Percentiles rank a stretch among this genome's conserved stretches.
Conservation (phyloP, 2,329 filamentous ascomycete genomes). For the Aspergillus texensis region DNA sequence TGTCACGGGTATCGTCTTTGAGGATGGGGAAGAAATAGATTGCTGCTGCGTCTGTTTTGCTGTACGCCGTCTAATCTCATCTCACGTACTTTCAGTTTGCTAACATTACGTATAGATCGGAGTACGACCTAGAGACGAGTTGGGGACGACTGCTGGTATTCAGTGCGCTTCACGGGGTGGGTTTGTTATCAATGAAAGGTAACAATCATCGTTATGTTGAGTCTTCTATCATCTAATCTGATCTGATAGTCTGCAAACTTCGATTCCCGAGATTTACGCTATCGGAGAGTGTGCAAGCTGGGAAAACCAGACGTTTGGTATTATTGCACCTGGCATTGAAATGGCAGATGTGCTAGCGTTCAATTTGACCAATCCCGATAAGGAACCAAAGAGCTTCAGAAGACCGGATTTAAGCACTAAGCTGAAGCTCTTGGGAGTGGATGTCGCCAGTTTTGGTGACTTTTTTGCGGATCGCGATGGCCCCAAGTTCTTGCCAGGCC, state of each 20-base stretch:
- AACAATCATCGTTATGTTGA: neutral
- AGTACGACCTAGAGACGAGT: constrained; percentile 76
- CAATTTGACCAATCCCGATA: constrained; percentile 80
- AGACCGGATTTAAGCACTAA: constrained; percentile 88
- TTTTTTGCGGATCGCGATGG: constrained; percentile 90
- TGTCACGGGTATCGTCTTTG: constrained; percentile 75
- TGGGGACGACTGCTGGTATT: constrained; percentile 71
- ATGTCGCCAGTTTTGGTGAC: constrained; percentile 91
- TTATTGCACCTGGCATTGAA: constrained; percentile 87
- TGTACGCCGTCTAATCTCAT: constrained; percentile 35
- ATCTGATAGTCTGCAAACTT: constrained; percentile 64
- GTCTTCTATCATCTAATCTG: neutral
- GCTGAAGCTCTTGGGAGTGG: constrained; percentile 83
- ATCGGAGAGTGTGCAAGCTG: constrained; percentile 91
- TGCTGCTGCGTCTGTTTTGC: constrained; percentile 87
- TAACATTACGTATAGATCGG: constrained; percentile 61
- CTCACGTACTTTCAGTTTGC: neutral
- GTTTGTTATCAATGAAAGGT: constrained; percentile 60
- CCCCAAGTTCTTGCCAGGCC: constrained; percentile 71
- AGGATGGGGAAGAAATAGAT: constrained; percentile 75
- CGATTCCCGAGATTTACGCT: constrained; percentile 73
- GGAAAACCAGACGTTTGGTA: constrained; percentile 81
- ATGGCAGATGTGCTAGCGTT: constrained; percentile 92
- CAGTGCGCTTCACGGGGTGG: constrained; percentile 72
- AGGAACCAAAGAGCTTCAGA: constrained; percentile 72